Evolutionary conservation across 2,329 filamentous ascomycete genomes (phyloP), one percentile per base, ranked within the genome.

Genomic region (Aspergillus felis): DNA sequence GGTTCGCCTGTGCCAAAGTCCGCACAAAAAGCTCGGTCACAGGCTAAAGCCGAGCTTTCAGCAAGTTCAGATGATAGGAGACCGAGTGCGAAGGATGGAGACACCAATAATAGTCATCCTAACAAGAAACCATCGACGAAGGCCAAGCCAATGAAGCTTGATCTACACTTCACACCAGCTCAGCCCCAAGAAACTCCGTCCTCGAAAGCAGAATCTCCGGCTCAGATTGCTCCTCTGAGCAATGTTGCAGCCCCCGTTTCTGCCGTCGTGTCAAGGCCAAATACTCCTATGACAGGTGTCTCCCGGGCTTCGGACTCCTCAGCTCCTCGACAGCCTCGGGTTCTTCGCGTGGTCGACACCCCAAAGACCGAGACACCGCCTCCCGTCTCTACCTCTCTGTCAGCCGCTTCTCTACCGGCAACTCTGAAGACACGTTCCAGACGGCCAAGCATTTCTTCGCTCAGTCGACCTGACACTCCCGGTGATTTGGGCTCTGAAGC

Each of bases 381-480:
- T 22, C 67, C 71, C 28, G 48, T 60, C 41, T 68, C 71, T 12
- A 67, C 67, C 20, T 67, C 66, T 25, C 68, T 71, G n/a, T 72
- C 73, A 5, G 58, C 70, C 1, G 66, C 70, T 4, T 70, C 74
- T 35, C 55, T 70, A 10, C 63, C 69, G 3, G 66, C 68, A 2
- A 64, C 67, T 29, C 59, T 56, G 29, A 75, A 71, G 66, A 66
- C 60, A 2, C 67, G 71, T 28, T 73, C 72, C 9, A 64, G 73
- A 46, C 65, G 67, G 50, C 71, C 71, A 38, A 78, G 74, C 58
- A 71, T 86, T 12, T 81, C 83, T 7, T 86, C 84, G 1, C 74
- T 81, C 51, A 84, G 84, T 60, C 73, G 77, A n/a, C 83, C 85
- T 14, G 83, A 82, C 17, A 87, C 85, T 1, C 84, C 85, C 12